Conservation (phyloP, 352 stramenopile genomes). For the Pythium apleroticum region DNA sequence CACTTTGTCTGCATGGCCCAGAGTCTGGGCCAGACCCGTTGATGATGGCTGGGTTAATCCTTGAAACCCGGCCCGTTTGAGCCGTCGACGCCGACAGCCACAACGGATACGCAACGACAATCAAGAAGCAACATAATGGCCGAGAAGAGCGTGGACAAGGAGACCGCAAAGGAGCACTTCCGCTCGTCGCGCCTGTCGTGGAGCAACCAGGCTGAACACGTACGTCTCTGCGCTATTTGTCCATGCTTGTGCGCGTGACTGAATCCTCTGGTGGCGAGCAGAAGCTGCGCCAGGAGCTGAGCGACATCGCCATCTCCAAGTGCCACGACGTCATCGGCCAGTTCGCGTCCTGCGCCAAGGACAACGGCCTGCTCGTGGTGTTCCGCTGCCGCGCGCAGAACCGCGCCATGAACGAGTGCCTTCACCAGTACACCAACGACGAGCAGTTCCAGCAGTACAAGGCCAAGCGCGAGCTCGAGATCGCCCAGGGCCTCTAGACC, state of each 20-base stretch:
- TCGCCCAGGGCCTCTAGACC: slow-evolving; percentile 29
- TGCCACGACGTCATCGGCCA: slow-evolving; percentile 53
- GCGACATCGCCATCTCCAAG: slow-evolving; percentile 80
- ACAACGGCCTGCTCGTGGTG: slow-evolving; percentile 67
- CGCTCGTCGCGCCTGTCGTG: slow-evolving; percentile 76
- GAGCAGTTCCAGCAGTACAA: slow-evolving; percentile 73
- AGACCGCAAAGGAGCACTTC: slow-evolving; percentile 70
- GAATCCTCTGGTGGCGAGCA: slow-evolving; percentile 22
- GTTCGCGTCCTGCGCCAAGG: slow-evolving; percentile 69
- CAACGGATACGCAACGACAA: slow-evolving; percentile 14
- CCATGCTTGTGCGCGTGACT: not conserved
- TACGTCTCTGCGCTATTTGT: slow-evolving; percentile 23
- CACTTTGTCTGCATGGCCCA: not conserved
- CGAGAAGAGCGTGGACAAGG: slow-evolving; percentile 64
- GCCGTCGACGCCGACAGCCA: not conserved
- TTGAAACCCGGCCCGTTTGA: slow-evolving; percentile 3
- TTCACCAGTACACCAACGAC: slow-evolving; percentile 78
- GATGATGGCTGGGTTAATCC: not conserved
- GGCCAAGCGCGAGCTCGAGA: slow-evolving; percentile 56
- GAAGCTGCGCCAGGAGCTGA: slow-evolving; percentile 83
- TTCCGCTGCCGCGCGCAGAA: slow-evolving; percentile 76
- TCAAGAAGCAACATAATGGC: not conserved
- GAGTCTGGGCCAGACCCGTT: not conserved
- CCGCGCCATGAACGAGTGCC: slow-evolving; percentile 74
- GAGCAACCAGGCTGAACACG: slow-evolving; percentile 84